A percentile compares a stretch with the other conserved stretches of the same genome.
These are phyloP conservation scores for Podila epigama DNA, from an alignment of 192 early-diverging fungal genomes.

Conservation along the genomic window DNA sequence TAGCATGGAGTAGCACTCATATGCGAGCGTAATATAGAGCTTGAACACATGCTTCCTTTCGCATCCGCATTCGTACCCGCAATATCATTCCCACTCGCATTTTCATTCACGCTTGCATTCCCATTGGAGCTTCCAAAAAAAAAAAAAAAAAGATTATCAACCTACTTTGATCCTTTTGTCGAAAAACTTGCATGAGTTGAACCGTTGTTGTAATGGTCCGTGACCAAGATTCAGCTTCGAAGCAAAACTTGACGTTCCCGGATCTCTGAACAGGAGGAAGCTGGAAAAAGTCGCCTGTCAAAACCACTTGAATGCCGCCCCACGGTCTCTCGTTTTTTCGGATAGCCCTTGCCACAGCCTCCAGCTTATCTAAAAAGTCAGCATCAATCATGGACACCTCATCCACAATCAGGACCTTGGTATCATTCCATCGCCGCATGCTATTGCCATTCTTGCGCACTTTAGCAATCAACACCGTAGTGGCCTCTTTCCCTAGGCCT, in stretches of 20 bases:
- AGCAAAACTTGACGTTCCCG: constrained; percentile 63
- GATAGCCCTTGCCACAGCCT: constrained; percentile 66
- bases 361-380: constrained; percentile 74
- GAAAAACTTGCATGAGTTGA: constrained; percentile 80
- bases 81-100: no score
- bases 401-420: constrained; percentile 77
- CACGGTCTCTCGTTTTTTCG: constrained; percentile 57
- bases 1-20: not conserved
- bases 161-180: constrained; percentile 79
- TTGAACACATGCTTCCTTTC: no score
- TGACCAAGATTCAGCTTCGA: constrained; percentile 69
- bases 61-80: no score
- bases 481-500: constrained; percentile 60
- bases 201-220: constrained; percentile 60
- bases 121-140: no score
- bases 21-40: no score
- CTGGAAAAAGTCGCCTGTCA: constrained; percentile 85
- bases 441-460: constrained; percentile 38
- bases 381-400: constrained; percentile 86
- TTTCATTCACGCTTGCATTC: no score
- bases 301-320: constrained; percentile 77
- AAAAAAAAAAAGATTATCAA: not conserved
- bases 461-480: constrained; percentile 21
- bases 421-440: constrained; percentile 63
- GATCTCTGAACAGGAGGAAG: constrained; percentile 72